Evolutionary conservation across 257 asterid genomes (phyloP).

Genomic region (Handroanthus guayacan): DNA sequence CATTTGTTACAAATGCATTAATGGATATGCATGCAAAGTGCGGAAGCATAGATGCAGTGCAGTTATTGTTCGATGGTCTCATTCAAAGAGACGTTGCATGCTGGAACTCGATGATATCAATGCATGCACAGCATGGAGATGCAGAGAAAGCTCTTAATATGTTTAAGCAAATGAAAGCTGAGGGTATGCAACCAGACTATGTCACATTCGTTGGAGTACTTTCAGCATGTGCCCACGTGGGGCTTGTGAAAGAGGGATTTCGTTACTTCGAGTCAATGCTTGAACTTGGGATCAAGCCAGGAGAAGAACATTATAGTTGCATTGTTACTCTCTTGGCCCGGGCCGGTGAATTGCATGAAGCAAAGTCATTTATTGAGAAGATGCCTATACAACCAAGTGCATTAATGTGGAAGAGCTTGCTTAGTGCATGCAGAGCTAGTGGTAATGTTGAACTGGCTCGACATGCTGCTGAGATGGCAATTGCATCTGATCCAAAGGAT

Average conservation of each 20-base stretch:
- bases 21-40: slow-evolving; percentile 62
- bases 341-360: slow-evolving; percentile 53
- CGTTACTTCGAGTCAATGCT: slow-evolving; percentile 43
- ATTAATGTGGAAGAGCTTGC: slow-evolving; percentile 55
- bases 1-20: slow-evolving; percentile 47
- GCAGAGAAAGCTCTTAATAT: slow-evolving; percentile 49
- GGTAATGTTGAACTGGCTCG: slow-evolving; percentile 49
- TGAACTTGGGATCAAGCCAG: slow-evolving; percentile 49
- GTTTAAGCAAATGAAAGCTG: slow-evolving; percentile 46
- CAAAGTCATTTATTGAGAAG: slow-evolving; percentile 48
- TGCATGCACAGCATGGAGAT: slow-evolving; percentile 56
- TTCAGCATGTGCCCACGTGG: slow-evolving; percentile 57
- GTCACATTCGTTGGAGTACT: slow-evolving; percentile 53
- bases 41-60: slow-evolving; percentile 46
- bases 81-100: slow-evolving; percentile 41
- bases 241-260: slow-evolving; percentile 54
- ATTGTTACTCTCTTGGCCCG: slow-evolving; percentile 60
- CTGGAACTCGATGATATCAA: slow-evolving; percentile 60
- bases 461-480: slow-evolving; percentile 52
- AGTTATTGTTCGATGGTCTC: not conserved
- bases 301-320: slow-evolving; percentile 55
- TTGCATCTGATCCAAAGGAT: slow-evolving; percentile 44
- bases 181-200: slow-evolving; percentile 45
- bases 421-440: slow-evolving; percentile 49
- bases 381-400: slow-evolving; percentile 52